Evolutionary conservation across 108 stramenopile genomes (phyloP).

Genomic region (Cyclotella kingstonii): DNA sequence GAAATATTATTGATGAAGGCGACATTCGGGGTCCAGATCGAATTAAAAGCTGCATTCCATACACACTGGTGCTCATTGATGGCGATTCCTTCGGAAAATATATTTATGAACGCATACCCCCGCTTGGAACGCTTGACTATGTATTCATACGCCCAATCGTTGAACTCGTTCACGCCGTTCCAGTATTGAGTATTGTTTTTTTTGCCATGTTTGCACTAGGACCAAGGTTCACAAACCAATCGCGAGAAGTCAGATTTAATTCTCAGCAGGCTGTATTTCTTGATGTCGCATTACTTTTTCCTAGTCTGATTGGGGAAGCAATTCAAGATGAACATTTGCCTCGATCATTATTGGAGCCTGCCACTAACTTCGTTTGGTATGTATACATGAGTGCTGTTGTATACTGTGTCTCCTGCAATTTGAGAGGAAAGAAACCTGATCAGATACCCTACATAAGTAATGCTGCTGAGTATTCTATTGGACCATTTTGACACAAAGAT

Average conservation of each 20-base stretch:
- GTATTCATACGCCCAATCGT: slow-evolving; percentile 59
- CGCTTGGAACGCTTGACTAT: slow-evolving; percentile 57
- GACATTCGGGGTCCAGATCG: slow-evolving; percentile 39
- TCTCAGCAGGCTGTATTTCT: slow-evolving; percentile 82
- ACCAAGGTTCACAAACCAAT: slow-evolving; percentile 52
- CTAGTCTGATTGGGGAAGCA: slow-evolving; percentile 57
- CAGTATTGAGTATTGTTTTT: slow-evolving; percentile 61
- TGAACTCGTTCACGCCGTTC: slow-evolving; percentile 42
- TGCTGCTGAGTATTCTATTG: slow-evolving; percentile 56
- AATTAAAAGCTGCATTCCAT: slow-evolving; percentile 47
- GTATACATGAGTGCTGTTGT: slow-evolving; percentile 49
- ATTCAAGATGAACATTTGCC: slow-evolving; percentile 43
- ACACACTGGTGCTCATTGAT: slow-evolving; percentile 48
- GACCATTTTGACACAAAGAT: slow-evolving; percentile 66
- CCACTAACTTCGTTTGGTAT: slow-evolving; percentile 72
- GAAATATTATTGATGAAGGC: slow-evolving; percentile 25
- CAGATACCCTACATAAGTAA: slow-evolving; percentile 67
- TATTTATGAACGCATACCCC: slow-evolving; percentile 74
- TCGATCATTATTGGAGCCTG: slow-evolving; percentile 48
- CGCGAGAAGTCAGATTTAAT: slow-evolving; percentile 73
- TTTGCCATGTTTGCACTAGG: slow-evolving; percentile 65
- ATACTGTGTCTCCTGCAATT: slow-evolving; percentile 59
- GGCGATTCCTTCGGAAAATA: slow-evolving; percentile 69
- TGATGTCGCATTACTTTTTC: slow-evolving; percentile 70
- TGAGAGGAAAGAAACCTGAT: slow-evolving; percentile 69